Evolutionary conservation across 2,329 filamentous ascomycete genomes (phyloP).

Genomic region (Diaporthe sp.): DNA sequence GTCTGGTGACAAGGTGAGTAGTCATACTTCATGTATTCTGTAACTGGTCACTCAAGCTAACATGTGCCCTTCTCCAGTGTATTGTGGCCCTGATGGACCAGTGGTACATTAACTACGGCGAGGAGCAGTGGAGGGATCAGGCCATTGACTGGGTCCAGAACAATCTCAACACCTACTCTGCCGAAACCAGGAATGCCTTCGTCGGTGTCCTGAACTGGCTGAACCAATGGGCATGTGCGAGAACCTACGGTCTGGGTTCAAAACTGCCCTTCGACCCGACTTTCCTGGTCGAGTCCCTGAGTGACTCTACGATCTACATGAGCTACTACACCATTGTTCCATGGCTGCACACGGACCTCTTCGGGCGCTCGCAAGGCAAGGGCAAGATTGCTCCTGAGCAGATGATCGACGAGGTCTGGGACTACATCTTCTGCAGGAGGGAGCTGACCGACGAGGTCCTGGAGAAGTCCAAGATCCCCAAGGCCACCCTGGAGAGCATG

Average conservation of each 20-base stretch:
- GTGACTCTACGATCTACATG: slow-evolving; percentile 94
- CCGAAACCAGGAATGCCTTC: slow-evolving; percentile 83
- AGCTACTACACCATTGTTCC: slow-evolving; percentile 79
- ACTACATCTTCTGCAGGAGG: slow-evolving; percentile 89
- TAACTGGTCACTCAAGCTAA: neutral
- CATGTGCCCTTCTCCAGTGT: slow-evolving; percentile 59
- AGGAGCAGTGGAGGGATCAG: slow-evolving; percentile 85
- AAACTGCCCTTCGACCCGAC: slow-evolving; percentile 94
- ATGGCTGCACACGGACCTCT: slow-evolving; percentile 85
- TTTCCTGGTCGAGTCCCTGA: slow-evolving; percentile 92
- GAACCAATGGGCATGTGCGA: slow-evolving; percentile 93
- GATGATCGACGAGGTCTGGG: slow-evolving; percentile 96
- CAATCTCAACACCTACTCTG: slow-evolving; percentile 83
- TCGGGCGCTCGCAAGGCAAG: slow-evolving; percentile 78
- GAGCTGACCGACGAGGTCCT: slow-evolving; percentile 76
- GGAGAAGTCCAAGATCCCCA: slow-evolving; percentile 76
- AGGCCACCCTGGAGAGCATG: slow-evolving; percentile 82
- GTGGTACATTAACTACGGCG: slow-evolving; percentile 98
- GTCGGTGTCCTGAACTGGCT: slow-evolving; percentile 91
- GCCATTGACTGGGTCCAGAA: slow-evolving; percentile 80
- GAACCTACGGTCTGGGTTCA: slow-evolving; percentile 92
- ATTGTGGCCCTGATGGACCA: slow-evolving; percentile 94
- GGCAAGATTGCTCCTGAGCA: slow-evolving; percentile 82
- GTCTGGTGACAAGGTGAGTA: slow-evolving; percentile 78
- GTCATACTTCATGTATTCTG: slow-evolving; percentile 16